Evolutionary conservation across 352 stramenopile species (phyloP), one percentile per base, ranked within the genome.

Genomic region (Globisporangium heterothallicum): DNA sequence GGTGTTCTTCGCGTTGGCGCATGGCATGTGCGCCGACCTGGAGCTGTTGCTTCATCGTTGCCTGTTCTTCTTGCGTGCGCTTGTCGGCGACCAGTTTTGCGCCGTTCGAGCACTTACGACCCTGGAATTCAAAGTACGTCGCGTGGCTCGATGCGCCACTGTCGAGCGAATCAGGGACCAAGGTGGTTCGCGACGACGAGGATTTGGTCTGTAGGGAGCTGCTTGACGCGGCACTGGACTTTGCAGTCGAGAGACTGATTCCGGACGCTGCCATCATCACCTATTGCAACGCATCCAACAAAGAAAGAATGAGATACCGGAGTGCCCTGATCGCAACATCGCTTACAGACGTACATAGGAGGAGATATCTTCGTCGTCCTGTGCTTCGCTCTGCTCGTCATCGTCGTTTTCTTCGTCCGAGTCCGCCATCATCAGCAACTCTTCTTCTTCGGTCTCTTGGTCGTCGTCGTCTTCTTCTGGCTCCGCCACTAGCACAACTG

Each of bases 151-250:
- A 72, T 0, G 80, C 74, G 6, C 81, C 81, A 41, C 84, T 94
- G 61, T 93, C 74, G 8, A 92, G 52, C 18, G 64, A 44, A 52
- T 85, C 77, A 0, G 77, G 64, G 38, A 87, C 76, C 27, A 88
- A 52, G 1, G 44, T 26, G 14, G 22, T 29, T n/a, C 36, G 30
- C 21, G 32, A 42, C 26, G 50, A 53, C 48, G 63, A 61, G 7
- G 69, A n/a, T 38, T 59, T 34, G 13, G 58, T 32, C 30, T 49
- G 58, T 4, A 30, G 24, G 12, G 26, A 21, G 36, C 30, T 26
- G 13, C 29, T 30, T 12, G n/a, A n/a, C n/a, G 4, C 52, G 6
- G 14, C 9, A 22, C 54, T 14, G 4, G 42, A 25, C 52, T 40
- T 52, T 24, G 30, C 32, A 10, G 58, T 57, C 26, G 64, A 74